Evolutionary conservation across 1,139 yeast species (phyloP), one percentile per base, ranked within the genome.

Genomic region (Sugiyamaella novakii): DNA sequence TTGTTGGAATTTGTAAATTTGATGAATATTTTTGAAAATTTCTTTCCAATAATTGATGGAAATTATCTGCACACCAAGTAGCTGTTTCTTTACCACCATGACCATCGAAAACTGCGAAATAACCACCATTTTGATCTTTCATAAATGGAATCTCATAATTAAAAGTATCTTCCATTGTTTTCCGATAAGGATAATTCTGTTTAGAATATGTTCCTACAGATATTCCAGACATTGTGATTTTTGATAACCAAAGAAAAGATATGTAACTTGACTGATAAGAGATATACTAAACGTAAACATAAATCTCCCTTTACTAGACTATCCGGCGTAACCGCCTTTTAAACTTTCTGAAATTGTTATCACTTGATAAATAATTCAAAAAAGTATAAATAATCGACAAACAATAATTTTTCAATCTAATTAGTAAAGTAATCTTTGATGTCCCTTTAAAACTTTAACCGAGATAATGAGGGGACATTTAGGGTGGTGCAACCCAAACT

Each of bases 11-110:
- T 10, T 51, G 50, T 22, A 37, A 24, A 2, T 25, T 18, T 6
- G 38, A 33, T 11, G 43, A 35, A 24, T 40, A 34, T 29, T 43
- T 38, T 2, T 30, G 18, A 7, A 56, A 39, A 14, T 50, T 48
- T 12, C 41, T 33, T 8, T 49, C 51, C 3, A 54, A 52, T 35
- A 57, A 62, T 21, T 75, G 69, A 63, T 86, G 95, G 49, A 88
- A 68, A 62, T 86, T 81, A 49, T 85, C 81, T 0, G 95, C 95
- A 69, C 95, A 86, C 95, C 95, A 86, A 59, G 87, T 76, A 1
- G 96, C 92, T 2, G 91, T 81, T 57, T 80, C 84, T 53, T 81
- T 80, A 3, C 96, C 96, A 5, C 95, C 95, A 68, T 88, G 96
- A 3, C 96, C 96, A 66, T 88, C 96, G 66, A 86, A 88, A 2